Evolutionary conservation across 2,329 filamentous ascomycete species (phyloP), one percentile per base, ranked within the genome.

Genomic region (Colletotrichum lindemuthianum): DNA sequence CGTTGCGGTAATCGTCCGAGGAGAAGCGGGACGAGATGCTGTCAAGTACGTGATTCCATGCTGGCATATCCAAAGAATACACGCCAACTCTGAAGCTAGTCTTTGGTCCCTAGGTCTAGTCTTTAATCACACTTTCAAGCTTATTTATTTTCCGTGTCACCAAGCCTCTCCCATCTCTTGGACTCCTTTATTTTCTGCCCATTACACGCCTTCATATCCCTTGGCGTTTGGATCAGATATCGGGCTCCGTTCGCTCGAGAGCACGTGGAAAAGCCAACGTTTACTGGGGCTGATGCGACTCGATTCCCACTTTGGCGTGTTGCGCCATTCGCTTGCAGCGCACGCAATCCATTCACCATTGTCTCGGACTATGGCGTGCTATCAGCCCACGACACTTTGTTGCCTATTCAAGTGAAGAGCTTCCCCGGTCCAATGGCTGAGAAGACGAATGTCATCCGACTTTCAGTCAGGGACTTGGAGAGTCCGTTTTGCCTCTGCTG

Each of bases 291-390:
- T 37, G 36, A 55, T 64, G 60, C 32, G 11, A 49, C 57, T 8
- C 32, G 40, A 11, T 44, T 37, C 36, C 32, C 44, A 52, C 45
- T 44, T 50, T 53, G 32, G 60, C 52, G 36, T 36, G 16, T 63
- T 51, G 50, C 60, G 60, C 50, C 60, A 64, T 52, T 45, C 44
- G 50, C 57, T n/a, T 64, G 60, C 60, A 55, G 50, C 60, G 59
- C 44, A 49, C 60, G 60, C 56, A 45, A 64, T 64, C 50, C 49
- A 64, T 64, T 64, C 57, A 64, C 60, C 60, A 64, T 64, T 57
- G 34, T 10, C 33, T 33, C 32, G 15, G 16, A 50, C 33, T 44
- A 64, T 60, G 60, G 57, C 60, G 60, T 64, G 60, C 60, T 64
- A 15, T 45, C 8, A 10, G 9, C 16, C 15, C 15, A 16, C 43